Percentiles rank a stretch among this genome's conserved stretches.
These are phyloP conservation scores for Spergularia azorica DNA, from an alignment of 179 eudicot genomes.

Conservation along the genomic window DNA sequence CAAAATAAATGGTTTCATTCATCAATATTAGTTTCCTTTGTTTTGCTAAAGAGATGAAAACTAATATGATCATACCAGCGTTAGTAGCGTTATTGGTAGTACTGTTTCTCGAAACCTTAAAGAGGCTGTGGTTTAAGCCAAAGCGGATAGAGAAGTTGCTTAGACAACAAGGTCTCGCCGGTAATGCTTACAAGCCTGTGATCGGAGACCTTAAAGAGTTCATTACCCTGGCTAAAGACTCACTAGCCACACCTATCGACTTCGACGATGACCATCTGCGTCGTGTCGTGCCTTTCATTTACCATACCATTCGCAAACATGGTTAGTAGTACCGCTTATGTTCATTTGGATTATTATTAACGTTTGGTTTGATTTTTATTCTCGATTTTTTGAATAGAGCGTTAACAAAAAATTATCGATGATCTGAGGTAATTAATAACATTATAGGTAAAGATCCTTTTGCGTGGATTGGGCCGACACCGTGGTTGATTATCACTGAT, in stretches of 20 bases:
- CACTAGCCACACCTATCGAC: conserved; percentile 19
- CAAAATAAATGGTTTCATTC: too few relatives aligned
- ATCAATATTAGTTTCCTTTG: too few relatives aligned
- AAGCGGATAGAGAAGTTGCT: conserved; percentile 35
- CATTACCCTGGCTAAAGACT: neutral
- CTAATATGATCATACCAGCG: too few relatives aligned
- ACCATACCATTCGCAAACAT: conserved; percentile 23
- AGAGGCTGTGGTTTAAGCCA: conserved; percentile 39
- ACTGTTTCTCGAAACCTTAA: conserved; percentile 7
- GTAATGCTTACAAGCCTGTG: conserved; percentile 34
- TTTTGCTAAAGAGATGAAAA: too few relatives aligned
- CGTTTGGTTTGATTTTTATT: too few relatives aligned
- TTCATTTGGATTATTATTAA: too few relatives aligned
- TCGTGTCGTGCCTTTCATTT: conserved; percentile 25
- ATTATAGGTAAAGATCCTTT: conserved; percentile 27
- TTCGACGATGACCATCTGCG: conserved; percentile 26
- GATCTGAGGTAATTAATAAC: too few relatives aligned
- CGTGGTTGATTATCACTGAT: conserved; percentile 15
- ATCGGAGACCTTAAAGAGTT: conserved; percentile 34
- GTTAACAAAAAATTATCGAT: too few relatives aligned
- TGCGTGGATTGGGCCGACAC: conserved; percentile 22
- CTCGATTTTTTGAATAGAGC: too few relatives aligned
- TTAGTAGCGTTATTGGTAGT: too few relatives aligned
- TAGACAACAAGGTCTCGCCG: conserved; percentile 35
- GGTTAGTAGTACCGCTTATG: too few relatives aligned